Conservation (phyloP, 306 rosid genomes). For the Citrullus amarus region DNA sequence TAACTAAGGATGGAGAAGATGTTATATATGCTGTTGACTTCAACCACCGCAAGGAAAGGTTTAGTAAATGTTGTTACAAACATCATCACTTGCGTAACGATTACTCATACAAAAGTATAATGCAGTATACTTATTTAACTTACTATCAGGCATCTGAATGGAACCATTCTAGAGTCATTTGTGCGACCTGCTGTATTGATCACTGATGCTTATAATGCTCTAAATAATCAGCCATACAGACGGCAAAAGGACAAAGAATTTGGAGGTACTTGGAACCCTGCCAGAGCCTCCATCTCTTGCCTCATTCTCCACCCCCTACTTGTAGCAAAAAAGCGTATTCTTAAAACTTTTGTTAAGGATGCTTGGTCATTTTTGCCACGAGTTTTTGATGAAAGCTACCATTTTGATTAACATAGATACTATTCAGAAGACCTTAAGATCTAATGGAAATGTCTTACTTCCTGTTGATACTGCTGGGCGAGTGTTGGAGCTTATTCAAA, state of each 20-base stretch:
- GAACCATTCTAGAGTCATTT: conserved; percentile 71
- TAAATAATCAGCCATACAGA: conserved; percentile 90
- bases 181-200: conserved; percentile 93
- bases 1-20: conserved; percentile 95
- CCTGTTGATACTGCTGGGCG: conserved; percentile 91
- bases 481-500: conserved; percentile 74
- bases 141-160: conserved; percentile 81
- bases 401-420: conserved; percentile 44
- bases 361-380: not conserved
- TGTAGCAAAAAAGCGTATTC: not conserved
- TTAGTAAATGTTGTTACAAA: not conserved
- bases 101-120: not conserved
- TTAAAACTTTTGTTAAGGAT: not conserved
- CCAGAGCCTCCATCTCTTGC: not conserved
- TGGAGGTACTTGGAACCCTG: conserved; percentile 42
- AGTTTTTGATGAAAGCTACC: not conserved
- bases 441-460: conserved; percentile 76
- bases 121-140: not conserved
- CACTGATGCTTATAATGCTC: conserved; percentile 96
- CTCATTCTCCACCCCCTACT: not conserved
- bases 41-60: conserved; percentile 93
- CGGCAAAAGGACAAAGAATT: conserved; percentile 89
- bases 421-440: conserved; percentile 68
- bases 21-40: conserved; percentile 95
- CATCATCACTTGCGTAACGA: not conserved